Evolutionary conservation across 148 eudicot genomes (phyloP).

Genomic region (Vaccinium corymbosum): DNA sequence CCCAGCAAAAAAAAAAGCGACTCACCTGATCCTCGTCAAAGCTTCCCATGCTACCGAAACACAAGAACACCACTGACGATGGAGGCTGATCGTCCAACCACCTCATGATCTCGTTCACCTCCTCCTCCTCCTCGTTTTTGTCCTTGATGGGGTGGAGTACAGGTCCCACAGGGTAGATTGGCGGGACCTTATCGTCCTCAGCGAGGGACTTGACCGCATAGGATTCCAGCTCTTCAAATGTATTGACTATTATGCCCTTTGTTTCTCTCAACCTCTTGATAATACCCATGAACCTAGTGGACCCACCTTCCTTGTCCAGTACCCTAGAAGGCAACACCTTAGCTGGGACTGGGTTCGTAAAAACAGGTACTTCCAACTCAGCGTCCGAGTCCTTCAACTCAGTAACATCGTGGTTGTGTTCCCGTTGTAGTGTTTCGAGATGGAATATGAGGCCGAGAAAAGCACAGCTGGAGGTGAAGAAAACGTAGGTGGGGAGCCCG

Average conservation of each 20-base stretch:
- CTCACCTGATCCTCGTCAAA: slow-evolving; percentile 27
- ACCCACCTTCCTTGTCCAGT: background rate
- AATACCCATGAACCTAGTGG: background rate
- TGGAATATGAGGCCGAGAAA: slow-evolving; percentile 18
- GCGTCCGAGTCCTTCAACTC: slow-evolving; percentile 3
- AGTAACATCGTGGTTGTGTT: slow-evolving; percentile 6
- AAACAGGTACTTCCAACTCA: slow-evolving; percentile 2
- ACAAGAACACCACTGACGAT: slow-evolving; percentile 34
- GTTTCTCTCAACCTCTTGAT: slow-evolving; percentile 16
- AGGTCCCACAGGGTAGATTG: slow-evolving; percentile 36
- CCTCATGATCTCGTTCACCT: background rate
- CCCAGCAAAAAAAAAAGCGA: too few relatives aligned
- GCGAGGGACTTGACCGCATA: slow-evolving; percentile 4
- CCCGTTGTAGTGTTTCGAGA: slow-evolving; percentile 13
- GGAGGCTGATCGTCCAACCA: slow-evolving; percentile 38
- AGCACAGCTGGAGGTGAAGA: slow-evolving; percentile 16
- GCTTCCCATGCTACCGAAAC: slow-evolving; percentile 42
- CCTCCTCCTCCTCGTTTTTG: background rate
- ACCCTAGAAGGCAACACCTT: slow-evolving; percentile 23
- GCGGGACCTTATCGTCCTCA: background rate
- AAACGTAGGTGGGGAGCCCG: slow-evolving; percentile 21
- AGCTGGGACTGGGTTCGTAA: slow-evolving; percentile 10
- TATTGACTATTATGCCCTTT: slow-evolving; percentile 36
- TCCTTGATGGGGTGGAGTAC: slow-evolving; percentile 15
- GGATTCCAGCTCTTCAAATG: slow-evolving; percentile 31